phyloP scores from a whole-genome alignment of 176 grass and related monocot genomes.

The Carex scoparia region DNA sequence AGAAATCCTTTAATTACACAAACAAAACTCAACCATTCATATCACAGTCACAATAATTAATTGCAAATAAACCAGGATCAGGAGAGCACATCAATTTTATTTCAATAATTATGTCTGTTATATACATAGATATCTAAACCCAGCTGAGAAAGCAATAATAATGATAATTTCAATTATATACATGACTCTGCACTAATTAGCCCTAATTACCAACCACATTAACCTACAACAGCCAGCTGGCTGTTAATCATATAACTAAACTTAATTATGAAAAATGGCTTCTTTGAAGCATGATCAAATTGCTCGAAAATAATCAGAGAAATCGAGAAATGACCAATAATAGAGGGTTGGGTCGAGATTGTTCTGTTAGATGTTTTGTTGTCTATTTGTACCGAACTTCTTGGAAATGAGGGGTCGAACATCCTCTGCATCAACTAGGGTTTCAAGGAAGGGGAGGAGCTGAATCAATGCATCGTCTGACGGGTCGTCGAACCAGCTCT shows the following conservation, averaged over 20 bases:
- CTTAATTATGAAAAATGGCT: conserved; percentile 22
- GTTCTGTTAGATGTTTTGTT: conserved; percentile 30
- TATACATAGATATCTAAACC: conserved; percentile 19
- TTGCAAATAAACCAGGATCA: not conserved
- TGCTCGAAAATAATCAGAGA: not conserved
- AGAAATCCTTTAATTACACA: not conserved
- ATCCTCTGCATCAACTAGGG: conserved; percentile 60
- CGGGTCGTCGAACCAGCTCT: conserved; percentile 91
- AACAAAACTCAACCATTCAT: not conserved
- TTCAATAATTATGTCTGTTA: conserved; percentile 24
- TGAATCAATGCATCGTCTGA: conserved; percentile 69
- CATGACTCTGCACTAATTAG: not conserved
- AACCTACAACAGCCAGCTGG: conserved; percentile 18
- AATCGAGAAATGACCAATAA: conserved; percentile 14
- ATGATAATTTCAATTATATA: conserved; percentile 13
- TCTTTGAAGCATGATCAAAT: conserved; percentile 18
- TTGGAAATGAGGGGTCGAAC: conserved; percentile 79
- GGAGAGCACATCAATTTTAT: conserved; percentile 21
- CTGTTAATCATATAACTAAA: conserved; percentile 3
- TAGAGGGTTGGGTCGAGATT: not conserved
- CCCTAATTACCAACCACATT: conserved; percentile 19
- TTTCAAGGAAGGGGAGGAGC: conserved; percentile 82
- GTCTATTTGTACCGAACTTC: conserved; percentile 46
- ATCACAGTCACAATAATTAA: not conserved
- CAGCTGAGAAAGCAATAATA: conserved; percentile 21